These are phyloP conservation scores for Annona squamosa DNA, from an alignment of 164 flowering plant genomes.

Conservation along the genomic window DNA sequence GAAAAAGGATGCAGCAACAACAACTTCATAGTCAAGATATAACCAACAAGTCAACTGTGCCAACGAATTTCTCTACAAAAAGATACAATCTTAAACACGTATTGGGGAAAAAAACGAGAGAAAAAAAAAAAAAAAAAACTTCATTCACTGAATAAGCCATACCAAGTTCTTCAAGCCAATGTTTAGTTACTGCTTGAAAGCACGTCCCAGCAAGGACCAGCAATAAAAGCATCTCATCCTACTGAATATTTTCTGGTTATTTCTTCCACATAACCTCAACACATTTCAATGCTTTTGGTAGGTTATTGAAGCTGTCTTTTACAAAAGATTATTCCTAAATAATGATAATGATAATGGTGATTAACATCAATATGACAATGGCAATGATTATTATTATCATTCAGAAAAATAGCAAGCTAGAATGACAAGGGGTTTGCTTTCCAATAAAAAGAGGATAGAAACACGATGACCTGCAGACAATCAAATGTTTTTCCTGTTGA, in stretches of 20 bases:
- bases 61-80: neutral
- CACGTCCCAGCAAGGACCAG: neutral
- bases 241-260: no score
- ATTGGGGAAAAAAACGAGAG: no score
- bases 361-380: no score
- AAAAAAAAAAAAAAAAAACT: no score
- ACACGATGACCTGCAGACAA: neutral
- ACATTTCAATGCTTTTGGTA: neutral
- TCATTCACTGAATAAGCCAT: neutral
- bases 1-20: neutral
- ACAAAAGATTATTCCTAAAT: neutral
- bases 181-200: neutral
- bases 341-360: neutral
- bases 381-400: no score
- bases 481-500: neutral
- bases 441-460: neutral
- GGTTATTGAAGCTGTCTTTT: neutral
- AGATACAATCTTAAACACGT: neutral
- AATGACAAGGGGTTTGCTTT: neutral
- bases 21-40: neutral
- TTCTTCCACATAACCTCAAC: neutral
- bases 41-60: neutral
- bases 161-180: neutral
- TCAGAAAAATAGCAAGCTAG: neutral
- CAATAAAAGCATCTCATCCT: neutral